phyloP scores from a whole-genome alignment of 2,329 filamentous ascomycete species.

The Paracamarosporium sp. region DNA sequence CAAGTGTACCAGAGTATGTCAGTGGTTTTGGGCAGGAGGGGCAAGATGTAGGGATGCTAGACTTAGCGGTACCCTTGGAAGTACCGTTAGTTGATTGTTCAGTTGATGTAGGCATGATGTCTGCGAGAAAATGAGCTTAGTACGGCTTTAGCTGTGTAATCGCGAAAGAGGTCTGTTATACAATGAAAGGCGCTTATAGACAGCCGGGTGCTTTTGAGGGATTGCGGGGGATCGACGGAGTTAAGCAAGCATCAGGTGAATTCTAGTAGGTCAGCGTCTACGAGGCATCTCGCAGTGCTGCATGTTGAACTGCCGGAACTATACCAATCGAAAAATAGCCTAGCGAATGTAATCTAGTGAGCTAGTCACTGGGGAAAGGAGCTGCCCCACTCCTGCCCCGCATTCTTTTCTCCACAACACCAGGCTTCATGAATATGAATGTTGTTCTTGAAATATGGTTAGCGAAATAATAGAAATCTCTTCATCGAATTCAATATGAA shows the following conservation, averaged over 20 bases:
- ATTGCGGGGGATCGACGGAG: conserved; percentile 4
- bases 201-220: neutral
- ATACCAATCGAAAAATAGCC: neutral
- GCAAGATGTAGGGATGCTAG: conserved; percentile 20
- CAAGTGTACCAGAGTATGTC: conserved; percentile 58
- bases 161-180: neutral
- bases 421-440: too few species aligned
- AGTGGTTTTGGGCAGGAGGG: conserved; percentile 35
- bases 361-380: neutral
- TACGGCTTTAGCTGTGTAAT: neutral
- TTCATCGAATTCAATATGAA: too few species aligned
- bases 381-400: conserved; percentile 14
- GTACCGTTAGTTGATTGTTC: neutral
- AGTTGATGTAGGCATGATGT: conserved; percentile 2
- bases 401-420: conserved; percentile 11
- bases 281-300: neutral
- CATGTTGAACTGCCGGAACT: neutral
- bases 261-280: neutral
- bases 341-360: neutral
- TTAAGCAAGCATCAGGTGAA: neutral
- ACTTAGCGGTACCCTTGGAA: conserved; percentile 5
- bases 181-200: neutral
- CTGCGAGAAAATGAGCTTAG: neutral
- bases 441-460: too few species aligned
- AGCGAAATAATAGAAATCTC: too few species aligned